Base-by-base conservation (phyloP, 768 basidiomycete genomes). In the Rhizopogon rudus region DNA sequence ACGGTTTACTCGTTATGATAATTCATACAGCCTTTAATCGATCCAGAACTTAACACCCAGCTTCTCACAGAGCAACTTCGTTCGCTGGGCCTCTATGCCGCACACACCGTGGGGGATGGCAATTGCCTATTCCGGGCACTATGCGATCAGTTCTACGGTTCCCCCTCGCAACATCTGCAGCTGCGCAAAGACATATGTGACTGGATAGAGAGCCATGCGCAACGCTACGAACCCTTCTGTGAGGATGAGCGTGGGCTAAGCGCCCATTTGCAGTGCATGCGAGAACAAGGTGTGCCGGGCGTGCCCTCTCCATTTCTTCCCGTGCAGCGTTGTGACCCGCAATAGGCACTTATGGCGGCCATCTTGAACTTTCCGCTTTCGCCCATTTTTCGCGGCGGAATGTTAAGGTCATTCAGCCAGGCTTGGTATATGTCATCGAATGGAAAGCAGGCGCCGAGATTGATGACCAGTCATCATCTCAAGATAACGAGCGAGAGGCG, bases 41-140 rank as follows among this genome's bases (percentile, higher is more conserved):
- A 87, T 73, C 84, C 87, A 52, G 76, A 76, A 40, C 75, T 82
- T 62, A 88, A 82, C 68, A 83, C 82, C 20, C 79, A 81, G 55
- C 79, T 77, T 50, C 84, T 95, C 60, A 82, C 77, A 6, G 75
- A 78, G 52, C 91, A 94, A 72, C 83, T 96, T 40, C 81, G 83
- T 48, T 77, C 83, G 5, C 74, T 93, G 51, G 91, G 92, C 3
- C 77, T 95, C 8, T 95, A 95, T 67, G 87, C 93, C n/a, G 89
- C 90, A 3, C 77, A 83, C 60, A 95, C 90, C 16, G 70, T 91
- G 42, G 93, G 91, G 50, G 90, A 96, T 70, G 93, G 94, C 45
- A 96, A 95, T 73, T 97, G 93, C 71, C 82, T 97, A 59, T 97
- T 95, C 72, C 86, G 93, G 44, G 91, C 93, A 0, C 78, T 95